Percentiles rank a stretch among this genome's conserved stretches.
phyloP scores from a whole-genome alignment of 306 rosid species.

The Dryas alaskensis region DNA sequence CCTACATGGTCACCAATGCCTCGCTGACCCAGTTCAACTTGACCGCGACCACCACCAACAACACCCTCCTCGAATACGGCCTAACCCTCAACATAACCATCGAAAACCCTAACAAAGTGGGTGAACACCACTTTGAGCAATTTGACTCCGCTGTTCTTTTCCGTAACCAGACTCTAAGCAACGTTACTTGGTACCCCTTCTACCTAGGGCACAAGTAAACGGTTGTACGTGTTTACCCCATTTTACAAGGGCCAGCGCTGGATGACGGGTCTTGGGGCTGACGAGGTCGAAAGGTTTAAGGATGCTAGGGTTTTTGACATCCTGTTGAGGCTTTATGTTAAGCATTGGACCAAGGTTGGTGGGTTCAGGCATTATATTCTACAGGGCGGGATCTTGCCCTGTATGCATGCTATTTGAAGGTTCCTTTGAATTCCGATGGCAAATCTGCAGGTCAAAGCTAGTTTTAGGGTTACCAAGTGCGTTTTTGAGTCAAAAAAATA shows the following conservation, averaged over 20 bases:
- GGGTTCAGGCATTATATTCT: background rate
- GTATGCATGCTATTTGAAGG: conserved; percentile 1
- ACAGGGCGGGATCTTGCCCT: too few species aligned
- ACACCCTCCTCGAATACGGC: background rate
- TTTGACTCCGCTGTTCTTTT: background rate
- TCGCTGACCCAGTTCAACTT: conserved; percentile 41
- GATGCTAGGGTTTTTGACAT: background rate
- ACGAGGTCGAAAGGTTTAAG: background rate
- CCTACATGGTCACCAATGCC: conserved; percentile 35
- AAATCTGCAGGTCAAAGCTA: background rate
- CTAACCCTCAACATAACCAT: background rate
- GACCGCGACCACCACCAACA: conserved; percentile 15
- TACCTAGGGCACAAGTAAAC: background rate
- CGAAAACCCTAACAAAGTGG: conserved; percentile 1
- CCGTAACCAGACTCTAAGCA: background rate
- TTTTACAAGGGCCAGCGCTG: background rate
- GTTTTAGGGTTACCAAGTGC: background rate
- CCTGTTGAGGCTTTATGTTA: background rate
- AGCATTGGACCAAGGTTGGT: background rate
- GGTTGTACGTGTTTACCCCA: background rate
- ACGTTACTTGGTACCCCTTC: background rate
- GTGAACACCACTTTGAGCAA: background rate
- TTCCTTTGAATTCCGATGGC: background rate
- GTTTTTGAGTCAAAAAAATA: too few species aligned
- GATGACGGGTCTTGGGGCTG: background rate